These are phyloP conservation scores for Lyophyllum atratum DNA, from an alignment of 768 basidiomycete genomes.

Conservation along the genomic window DNA sequence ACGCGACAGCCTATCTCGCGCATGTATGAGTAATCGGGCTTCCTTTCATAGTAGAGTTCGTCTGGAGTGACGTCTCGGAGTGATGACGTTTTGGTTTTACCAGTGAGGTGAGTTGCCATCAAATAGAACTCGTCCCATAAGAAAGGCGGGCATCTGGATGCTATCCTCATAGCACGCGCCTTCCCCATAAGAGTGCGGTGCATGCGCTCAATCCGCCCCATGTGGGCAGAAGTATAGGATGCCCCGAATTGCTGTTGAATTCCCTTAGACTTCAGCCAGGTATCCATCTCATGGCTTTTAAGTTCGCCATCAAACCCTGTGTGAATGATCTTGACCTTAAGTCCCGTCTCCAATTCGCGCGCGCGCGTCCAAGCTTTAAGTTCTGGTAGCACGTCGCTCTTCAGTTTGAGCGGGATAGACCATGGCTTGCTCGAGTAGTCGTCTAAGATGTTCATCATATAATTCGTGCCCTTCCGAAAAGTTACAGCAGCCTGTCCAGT, in stretches of 20 bases:
- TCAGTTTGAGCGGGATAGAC: constrained; percentile 32
- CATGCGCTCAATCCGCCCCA: constrained; percentile 32
- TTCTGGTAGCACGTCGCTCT: constrained; percentile 7
- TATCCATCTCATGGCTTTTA: constrained; percentile 4
- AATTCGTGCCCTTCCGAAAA: neutral
- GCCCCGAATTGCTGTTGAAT: constrained; percentile 19
- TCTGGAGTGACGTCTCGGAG: constrained; percentile 16
- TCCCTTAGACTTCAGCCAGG: constrained; percentile 16
- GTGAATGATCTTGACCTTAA: too few species aligned
- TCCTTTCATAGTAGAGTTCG: constrained; percentile 17
- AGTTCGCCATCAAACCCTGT: too few species aligned
- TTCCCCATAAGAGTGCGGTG: constrained; percentile 31
- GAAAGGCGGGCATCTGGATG: constrained; percentile 18
- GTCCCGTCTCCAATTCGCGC: too few species aligned
- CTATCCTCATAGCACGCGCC: constrained; percentile 25
- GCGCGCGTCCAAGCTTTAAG: too few species aligned
- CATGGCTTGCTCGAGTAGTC: constrained; percentile 25
- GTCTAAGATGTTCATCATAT: constrained; percentile 33
- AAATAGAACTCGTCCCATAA: constrained; percentile 31
- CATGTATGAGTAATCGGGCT: constrained; percentile 28
- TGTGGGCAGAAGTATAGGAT: constrained; percentile 33
- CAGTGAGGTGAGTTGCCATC: constrained; percentile 15
- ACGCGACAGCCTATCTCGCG: constrained; percentile 33
- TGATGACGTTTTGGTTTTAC: constrained; percentile 1
- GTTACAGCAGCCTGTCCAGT: too few species aligned